These are phyloP conservation scores for Capsella bursapastoris DNA, from an alignment of 345 rosid species.

Conservation along the genomic window DNA sequence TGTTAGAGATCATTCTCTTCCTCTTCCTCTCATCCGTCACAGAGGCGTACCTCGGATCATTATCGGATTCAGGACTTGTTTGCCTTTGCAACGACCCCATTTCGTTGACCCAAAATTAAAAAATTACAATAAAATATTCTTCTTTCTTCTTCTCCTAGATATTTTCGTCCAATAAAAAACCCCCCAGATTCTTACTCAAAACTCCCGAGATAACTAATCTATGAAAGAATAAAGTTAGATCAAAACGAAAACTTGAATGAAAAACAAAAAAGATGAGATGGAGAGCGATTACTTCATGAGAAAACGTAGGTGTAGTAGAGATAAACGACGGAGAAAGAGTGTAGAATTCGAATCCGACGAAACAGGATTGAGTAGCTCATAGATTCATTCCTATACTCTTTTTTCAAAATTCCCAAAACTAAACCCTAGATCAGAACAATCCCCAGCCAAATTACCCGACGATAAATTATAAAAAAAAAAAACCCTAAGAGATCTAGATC, in stretches of 20 bases:
- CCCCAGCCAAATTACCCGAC: not conserved
- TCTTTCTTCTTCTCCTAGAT: not conserved
- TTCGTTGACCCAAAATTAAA: not conserved
- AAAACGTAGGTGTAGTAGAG: conserved; percentile 93
- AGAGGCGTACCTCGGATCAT: conserved; percentile 54
- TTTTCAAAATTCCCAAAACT: conserved; percentile 13
- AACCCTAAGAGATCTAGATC: conserved; percentile 43
- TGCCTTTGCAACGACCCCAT: conserved; percentile 54
- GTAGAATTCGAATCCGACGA: conserved; percentile 76
- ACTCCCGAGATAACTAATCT: conserved; percentile 16
- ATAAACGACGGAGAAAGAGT: conserved; percentile 91
- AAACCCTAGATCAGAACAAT: conserved; percentile 9
- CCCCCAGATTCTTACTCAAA: conserved; percentile 2
- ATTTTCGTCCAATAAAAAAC: not conserved
- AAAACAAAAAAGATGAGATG: conserved; percentile 20
- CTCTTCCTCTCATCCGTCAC: conserved; percentile 73
- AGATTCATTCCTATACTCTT: conserved; percentile 49
- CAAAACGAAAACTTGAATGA: not conserved
- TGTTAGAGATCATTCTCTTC: conserved; percentile 87
- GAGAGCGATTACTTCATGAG: conserved; percentile 51
- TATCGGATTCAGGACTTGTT: conserved; percentile 70
- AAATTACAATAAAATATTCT: conserved; percentile 4
- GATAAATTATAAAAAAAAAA: not conserved
- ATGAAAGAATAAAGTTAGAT: conserved; percentile 18
- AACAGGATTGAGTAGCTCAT: conserved; percentile 64